Evolutionary conservation across 345 rosid species (phyloP).

Genomic region (Populus euphratica): DNA sequence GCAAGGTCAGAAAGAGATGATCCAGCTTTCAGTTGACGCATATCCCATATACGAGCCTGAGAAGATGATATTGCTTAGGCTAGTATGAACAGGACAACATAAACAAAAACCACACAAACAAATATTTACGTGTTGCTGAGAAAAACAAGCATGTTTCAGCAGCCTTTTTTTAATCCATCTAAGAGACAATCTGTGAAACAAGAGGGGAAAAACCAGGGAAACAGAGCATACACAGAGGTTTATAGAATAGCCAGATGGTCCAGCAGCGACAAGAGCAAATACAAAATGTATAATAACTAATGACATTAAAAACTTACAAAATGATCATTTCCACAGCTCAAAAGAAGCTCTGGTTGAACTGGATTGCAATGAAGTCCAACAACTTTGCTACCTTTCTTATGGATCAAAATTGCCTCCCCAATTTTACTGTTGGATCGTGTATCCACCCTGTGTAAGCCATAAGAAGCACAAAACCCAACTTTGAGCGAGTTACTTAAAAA

Average conservation of each 20-base stretch:
- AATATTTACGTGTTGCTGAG: neutral
- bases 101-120: neutral
- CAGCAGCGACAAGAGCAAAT: neutral
- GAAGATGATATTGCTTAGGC: constrained; percentile 16
- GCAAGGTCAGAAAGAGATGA: constrained; percentile 55
- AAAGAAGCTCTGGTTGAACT: constrained; percentile 76
- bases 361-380: constrained; percentile 96
- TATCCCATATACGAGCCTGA: constrained; percentile 95
- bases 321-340: constrained; percentile 97
- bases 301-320: constrained; percentile 52
- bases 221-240: neutral
- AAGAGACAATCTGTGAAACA: neutral
- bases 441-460: constrained; percentile 56
- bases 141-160: neutral
- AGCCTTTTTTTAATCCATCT: no score
- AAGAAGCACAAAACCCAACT: neutral
- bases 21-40: constrained; percentile 66
- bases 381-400: constrained; percentile 89
- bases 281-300: neutral
- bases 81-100: neutral
- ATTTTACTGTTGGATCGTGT: constrained; percentile 54
- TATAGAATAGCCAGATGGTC: neutral
- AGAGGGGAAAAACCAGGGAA: neutral
- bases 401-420: constrained; percentile 68
- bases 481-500: neutral